These are phyloP conservation scores for Lactifluus piperatus DNA, from an alignment of 768 basidiomycete genomes.

Conservation along the genomic window DNA sequence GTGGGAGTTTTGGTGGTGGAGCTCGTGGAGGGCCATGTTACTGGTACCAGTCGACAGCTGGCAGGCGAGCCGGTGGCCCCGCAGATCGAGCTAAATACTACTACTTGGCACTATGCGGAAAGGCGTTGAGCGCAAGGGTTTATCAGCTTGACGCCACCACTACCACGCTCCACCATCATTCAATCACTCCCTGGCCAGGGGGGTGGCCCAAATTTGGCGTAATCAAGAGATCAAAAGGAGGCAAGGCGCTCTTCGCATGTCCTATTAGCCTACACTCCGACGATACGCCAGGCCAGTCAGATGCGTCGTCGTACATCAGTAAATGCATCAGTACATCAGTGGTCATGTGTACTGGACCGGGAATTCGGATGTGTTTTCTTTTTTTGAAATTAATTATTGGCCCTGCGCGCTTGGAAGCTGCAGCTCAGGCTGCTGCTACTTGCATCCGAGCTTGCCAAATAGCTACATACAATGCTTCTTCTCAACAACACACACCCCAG, in stretches of 20 bases:
- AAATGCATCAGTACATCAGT: not conserved
- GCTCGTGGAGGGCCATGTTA: too few relatives aligned
- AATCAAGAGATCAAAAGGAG: not conserved
- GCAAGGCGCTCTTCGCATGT: not conserved
- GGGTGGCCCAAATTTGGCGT: slow-evolving; percentile 3
- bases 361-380: not conserved
- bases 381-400: not conserved
- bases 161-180: not conserved
- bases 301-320: too few relatives aligned
- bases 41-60: too few relatives aligned
- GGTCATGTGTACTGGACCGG: slow-evolving; percentile 5
- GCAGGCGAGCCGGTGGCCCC: too few relatives aligned
- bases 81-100: too few relatives aligned
- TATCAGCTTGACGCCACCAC: not conserved
- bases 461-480: slow-evolving; percentile 1
- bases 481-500: not conserved
- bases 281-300: slow-evolving; percentile 1
- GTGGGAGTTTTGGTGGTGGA: too few relatives aligned
- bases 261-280: not conserved
- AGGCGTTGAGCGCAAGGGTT: too few relatives aligned
- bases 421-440: not conserved
- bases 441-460: slow-evolving; percentile 12
- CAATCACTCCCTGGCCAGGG: not conserved
- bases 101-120: too few relatives aligned
- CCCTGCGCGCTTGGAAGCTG: not conserved